Conservation (phyloP, 805 yeast species). For the Yarrowia sp. region DNA sequence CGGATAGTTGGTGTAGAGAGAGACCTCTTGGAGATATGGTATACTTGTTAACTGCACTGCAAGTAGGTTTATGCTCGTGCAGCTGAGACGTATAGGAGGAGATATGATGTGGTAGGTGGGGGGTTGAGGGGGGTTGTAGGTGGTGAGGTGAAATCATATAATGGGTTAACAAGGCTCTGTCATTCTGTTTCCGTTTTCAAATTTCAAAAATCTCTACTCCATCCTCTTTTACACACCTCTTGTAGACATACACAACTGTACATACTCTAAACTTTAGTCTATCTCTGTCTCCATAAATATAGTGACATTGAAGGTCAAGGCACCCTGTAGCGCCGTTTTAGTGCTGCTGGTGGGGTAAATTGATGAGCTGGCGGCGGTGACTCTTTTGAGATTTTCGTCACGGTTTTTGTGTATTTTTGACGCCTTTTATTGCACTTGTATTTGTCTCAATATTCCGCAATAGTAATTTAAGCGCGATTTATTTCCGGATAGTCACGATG, state of each 20-base stretch:
- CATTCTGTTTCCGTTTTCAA: too few relatives aligned
- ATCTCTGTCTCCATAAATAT: not conserved
- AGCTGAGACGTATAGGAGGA: not conserved
- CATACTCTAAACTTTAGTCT: not conserved
- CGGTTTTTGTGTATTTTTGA: not conserved
- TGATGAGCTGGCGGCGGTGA: not conserved
- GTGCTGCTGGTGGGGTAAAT: not conserved
- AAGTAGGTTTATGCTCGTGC: slow-evolving; percentile 1
- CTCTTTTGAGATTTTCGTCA: too few relatives aligned
- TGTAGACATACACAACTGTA: too few relatives aligned
- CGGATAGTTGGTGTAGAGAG: too few relatives aligned
- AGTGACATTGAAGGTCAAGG: not conserved
- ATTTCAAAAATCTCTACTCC: not conserved
- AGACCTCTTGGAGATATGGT: too few relatives aligned
- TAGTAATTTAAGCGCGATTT: slow-evolving; percentile 1
- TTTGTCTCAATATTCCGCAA: too few relatives aligned
- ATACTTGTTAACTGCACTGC: too few relatives aligned
- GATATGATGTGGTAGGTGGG: not conserved
- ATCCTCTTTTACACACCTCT: not conserved
- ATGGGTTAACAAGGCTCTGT: too few relatives aligned
- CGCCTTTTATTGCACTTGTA: too few relatives aligned
- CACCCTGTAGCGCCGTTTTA: not conserved
- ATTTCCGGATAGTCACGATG: not conserved
- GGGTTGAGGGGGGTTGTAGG: not conserved
- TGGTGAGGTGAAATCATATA: too few relatives aligned